Evolutionary conservation across 225 moss, liverwort and hornwort species (phyloP), one percentile per base, ranked within the genome.

Genomic region (Lunularia cruciata): DNA sequence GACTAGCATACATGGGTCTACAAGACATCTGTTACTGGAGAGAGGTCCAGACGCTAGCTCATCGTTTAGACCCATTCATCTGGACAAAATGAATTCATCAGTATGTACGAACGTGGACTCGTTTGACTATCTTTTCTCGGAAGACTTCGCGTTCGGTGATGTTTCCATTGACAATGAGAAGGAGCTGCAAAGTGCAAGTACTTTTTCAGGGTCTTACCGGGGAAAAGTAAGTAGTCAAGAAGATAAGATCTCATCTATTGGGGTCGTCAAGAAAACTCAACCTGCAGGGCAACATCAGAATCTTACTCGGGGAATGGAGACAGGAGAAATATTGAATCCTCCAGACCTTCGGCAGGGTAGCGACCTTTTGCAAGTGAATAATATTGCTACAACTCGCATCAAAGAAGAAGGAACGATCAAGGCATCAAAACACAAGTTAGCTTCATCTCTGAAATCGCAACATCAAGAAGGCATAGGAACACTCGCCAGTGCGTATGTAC

Each of bases 381-480:
- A 53, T 10, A 33, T 36, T 14, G 23, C 52, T 16, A 36, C n/a
- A 18, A 51, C 51, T 35, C 52, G 35, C 18, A 53, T 51, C 25
- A 68, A 68, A 68, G 51, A 33, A 33, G 51, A 37, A 23, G 52
- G 51, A 11, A 3, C 15, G 4, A 59, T 32, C 59, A 60, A 30
- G 34, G 18, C 19, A 22, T 39, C 38, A 15, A 68, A 70, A 40
- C 63, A 16, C 20, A 60, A 57, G 11, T 13, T 33, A 5, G 15
- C 66, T 10, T 26, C 47, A 63, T 55, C 79, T 26, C 36, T 67
- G 26, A 83, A 89, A 71, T 78, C 79, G 30, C 77, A 81, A 19
- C 78, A 81, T 60, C 70, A 73, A 33, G 64, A 79, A 42, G 70
- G 75, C 36, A 76, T 81, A 64, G 83, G 77, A 37, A 87, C 85